Evolutionary conservation across 306 rosid species (phyloP), one percentile per base, ranked within the genome.

Genomic region (Quercus aquifolioides): DNA sequence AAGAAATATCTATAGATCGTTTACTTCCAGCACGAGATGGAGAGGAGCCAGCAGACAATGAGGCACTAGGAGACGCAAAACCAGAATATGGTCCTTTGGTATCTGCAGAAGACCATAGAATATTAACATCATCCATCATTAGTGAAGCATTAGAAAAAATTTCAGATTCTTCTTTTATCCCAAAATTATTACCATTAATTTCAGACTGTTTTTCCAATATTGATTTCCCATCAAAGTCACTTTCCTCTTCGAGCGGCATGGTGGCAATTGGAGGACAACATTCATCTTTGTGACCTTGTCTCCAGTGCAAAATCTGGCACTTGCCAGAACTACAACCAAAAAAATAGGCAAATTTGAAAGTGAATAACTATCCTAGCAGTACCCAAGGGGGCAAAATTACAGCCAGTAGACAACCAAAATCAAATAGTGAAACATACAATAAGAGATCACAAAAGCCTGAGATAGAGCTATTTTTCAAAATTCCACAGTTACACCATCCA

Each of bases 291-390:
- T 92, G 97, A 76, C 97, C 97, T 74, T 80, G 90, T 79, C 97
- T 88, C 97, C 97, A 92, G 74, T 92, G 97, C 81, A 85, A 74
- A 76, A 92, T 92, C 84, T 92, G 97, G 84, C 97, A 92, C 92
- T 88, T 92, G 63, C 97, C 92, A 73, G 97, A 92, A 86, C 97
- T 92, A 84, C 84, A 84, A 87, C 78, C 82, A 77, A 19, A 69
- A 23, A 77, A 80, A 80, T 69, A 84, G 33, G 82, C 62, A 52
- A 51, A 77, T 63, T 49, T 49, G 68, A 82, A 63, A 74, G 78
- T 72, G 55, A 77, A 65, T 65, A 64, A 51, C 65, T 78, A 52
- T 38, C 74, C 78, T 60, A 21, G 41, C 52, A 59, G 11, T 58
- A 59, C 55, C 31, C 20, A 26, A 55, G 17, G 23, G 46, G 30